Conservation (phyloP, 2,329 filamentous ascomycete genomes). For the Raffaelea albimanens region DNA sequence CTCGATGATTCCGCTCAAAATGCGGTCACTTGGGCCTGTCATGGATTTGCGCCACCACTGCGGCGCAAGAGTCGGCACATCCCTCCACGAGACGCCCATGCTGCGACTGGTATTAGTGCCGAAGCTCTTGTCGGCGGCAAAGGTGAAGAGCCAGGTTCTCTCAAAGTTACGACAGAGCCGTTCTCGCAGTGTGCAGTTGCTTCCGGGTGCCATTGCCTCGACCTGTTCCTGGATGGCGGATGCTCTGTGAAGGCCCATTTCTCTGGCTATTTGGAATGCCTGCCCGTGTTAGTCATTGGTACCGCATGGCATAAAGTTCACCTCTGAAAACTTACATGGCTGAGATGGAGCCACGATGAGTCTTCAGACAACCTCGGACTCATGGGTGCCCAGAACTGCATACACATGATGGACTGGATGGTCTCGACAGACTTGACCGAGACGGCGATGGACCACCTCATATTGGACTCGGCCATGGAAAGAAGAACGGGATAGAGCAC, state of each 20-base stretch:
- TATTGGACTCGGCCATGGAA: constrained; percentile 15
- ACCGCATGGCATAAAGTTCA: too few relatives aligned
- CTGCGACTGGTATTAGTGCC: constrained; percentile 13
- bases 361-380: constrained; percentile 14
- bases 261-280: constrained; percentile 16
- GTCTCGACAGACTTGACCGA: constrained; percentile 17
- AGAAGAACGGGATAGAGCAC: constrained; percentile 14
- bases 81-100: constrained; percentile 13
- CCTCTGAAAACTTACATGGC: constrained; percentile 11
- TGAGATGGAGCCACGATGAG: constrained; percentile 17
- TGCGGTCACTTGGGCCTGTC: constrained; percentile 14
- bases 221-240: constrained; percentile 13
- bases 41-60: constrained; percentile 14
- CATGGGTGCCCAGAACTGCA: constrained; percentile 17
- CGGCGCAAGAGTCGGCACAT: constrained; percentile 8
- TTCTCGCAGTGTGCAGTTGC: constrained; percentile 7
- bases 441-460: constrained; percentile 17
- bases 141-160: constrained; percentile 13
- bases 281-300: too few relatives aligned
- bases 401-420: constrained; percentile 16
- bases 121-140: constrained; percentile 14
- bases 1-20: constrained; percentile 16
- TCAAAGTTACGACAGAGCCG: constrained; percentile 13
- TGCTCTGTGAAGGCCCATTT: constrained; percentile 15
- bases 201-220: constrained; percentile 6